These are phyloP conservation scores for Porphyrellus cyaneotinctus DNA, from an alignment of 768 basidiomycete species.

Conservation along the genomic window DNA sequence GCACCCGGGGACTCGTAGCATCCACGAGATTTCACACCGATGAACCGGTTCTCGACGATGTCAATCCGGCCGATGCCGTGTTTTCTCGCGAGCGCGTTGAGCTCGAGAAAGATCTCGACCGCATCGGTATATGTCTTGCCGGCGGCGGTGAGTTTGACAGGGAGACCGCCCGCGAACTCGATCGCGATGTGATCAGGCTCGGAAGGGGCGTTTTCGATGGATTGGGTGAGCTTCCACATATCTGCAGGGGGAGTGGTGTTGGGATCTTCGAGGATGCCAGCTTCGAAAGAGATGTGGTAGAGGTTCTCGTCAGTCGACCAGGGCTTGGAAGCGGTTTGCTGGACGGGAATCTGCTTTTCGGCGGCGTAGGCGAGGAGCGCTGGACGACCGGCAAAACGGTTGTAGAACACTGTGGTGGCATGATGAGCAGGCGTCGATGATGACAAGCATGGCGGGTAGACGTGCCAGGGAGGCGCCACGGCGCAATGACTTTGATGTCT, in stretches of 20 bases:
- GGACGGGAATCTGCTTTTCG: constrained; percentile 84
- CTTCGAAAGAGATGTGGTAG: constrained; percentile 99
- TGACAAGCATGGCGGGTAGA: neutral
- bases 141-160: constrained; percentile 69
- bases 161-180: constrained; percentile 85
- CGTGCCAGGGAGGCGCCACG: constrained; percentile 91
- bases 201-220: constrained; percentile 76
- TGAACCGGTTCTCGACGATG: constrained; percentile 99
- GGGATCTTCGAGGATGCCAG: constrained; percentile 97
- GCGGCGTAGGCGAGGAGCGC: constrained; percentile 89
- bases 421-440: neutral
- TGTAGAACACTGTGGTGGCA: constrained; percentile 76
- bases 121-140: constrained; percentile 77
- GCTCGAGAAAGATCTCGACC: constrained; percentile 88
- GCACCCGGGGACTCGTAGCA: constrained; percentile 98
- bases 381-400: constrained; percentile 93
- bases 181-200: constrained; percentile 77
- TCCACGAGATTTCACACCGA: constrained; percentile 98
- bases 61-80: constrained; percentile 97
- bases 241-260: constrained; percentile 89
- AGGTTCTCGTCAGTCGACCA: constrained; percentile 99
- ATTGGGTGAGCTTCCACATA: constrained; percentile 98
- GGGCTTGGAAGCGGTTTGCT: constrained; percentile 93
- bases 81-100: constrained; percentile 89
- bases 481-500: constrained; percentile 97